Evolutionary conservation across 2,329 filamentous ascomycete genomes (phyloP).

Genomic region (Cytospora mali): DNA sequence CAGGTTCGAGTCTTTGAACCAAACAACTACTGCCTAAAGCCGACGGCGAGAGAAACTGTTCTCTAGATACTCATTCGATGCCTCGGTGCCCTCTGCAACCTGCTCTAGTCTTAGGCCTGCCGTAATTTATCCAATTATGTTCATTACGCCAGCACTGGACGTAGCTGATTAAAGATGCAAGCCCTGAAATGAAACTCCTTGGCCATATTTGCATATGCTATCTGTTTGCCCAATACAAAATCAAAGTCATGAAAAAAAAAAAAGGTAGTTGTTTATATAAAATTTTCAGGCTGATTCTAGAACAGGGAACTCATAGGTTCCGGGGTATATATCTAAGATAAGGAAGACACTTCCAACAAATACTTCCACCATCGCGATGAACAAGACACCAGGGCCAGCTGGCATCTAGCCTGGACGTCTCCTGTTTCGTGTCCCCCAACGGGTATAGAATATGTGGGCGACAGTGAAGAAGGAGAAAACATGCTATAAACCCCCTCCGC

Average conservation of each 20-base stretch:
- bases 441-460: not conserved
- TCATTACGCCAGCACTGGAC: no score
- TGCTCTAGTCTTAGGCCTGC: no score
- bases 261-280: no score
- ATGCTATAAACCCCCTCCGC: no score
- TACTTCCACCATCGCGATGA: not conserved
- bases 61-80: no score
- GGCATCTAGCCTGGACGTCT: not conserved
- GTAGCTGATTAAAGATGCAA: not conserved
- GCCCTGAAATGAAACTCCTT: not conserved
- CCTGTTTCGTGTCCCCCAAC: not conserved
- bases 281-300: not conserved
- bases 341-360: slow-evolving; percentile 7
- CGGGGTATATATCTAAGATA: slow-evolving; percentile 12
- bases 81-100: no score
- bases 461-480: not conserved
- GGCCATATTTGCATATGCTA: not conserved
- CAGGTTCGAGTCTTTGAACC: slow-evolving; percentile 11
- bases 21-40: no score
- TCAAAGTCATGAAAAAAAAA: not conserved
- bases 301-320: not conserved
- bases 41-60: no score
- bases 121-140: no score
- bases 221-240: not conserved
- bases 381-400: slow-evolving; percentile 6